Percentiles rank a stretch among this genome's conserved stretches.
Evolutionary conservation across 441 rosid species (phyloP).

Genomic region (Croton laevigatus): DNA sequence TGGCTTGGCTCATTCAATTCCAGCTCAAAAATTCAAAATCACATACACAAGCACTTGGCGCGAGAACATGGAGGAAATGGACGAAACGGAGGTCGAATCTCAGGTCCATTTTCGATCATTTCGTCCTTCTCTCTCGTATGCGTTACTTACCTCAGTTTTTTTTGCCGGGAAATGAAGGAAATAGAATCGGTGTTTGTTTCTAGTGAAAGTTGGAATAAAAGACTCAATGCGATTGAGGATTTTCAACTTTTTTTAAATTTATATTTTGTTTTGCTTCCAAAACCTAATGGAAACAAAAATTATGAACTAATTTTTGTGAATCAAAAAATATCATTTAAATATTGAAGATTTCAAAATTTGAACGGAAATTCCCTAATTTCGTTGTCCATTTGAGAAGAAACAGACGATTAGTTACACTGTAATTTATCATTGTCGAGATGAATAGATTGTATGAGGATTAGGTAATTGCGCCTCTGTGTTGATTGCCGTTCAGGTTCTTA

Average conservation of each 20-base stretch:
- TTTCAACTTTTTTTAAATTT: background rate
- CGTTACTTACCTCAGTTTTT: slow-evolving; percentile 24
- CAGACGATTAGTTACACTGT: background rate
- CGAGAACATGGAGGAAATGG: slow-evolving; percentile 49
- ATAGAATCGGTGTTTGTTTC: background rate
- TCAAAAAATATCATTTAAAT: background rate
- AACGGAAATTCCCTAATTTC: background rate
- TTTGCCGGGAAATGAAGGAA: slow-evolving; percentile 26
- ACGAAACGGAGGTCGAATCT: slow-evolving; percentile 58
- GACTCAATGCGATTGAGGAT: background rate
- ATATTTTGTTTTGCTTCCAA: background rate
- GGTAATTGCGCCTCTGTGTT: too few relatives aligned
- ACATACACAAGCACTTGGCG: background rate
- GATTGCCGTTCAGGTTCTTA: too few relatives aligned
- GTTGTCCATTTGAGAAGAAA: background rate
- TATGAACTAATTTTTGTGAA: too few relatives aligned
- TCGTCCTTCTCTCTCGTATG: slow-evolving; percentile 6
- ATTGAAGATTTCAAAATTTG: background rate
- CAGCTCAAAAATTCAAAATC: background rate
- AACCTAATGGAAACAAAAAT: too few relatives aligned
- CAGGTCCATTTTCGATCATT: slow-evolving; percentile 41
- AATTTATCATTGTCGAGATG: too few relatives aligned
- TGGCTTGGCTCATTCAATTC: background rate
- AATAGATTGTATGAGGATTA: too few relatives aligned
- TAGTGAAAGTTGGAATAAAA: slow-evolving; percentile 1